Conservation (phyloP, 2,329 filamentous ascomycete species). For the Claviceps pazoutovae region DNA sequence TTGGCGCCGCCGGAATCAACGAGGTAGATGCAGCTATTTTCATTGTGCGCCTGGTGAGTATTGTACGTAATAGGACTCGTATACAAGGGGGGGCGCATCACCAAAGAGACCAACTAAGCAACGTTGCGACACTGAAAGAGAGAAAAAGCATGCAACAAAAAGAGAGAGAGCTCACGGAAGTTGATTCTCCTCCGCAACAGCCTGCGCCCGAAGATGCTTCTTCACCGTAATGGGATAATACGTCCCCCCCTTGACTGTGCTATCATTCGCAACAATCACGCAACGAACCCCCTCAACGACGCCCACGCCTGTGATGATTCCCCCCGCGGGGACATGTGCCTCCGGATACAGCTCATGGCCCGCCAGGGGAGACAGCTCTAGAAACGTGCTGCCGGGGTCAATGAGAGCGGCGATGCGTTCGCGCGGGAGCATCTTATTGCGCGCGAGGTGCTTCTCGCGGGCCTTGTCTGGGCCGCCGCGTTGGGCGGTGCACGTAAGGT, state of each 20-base stretch:
- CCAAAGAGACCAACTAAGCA: background rate
- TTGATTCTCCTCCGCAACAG: constrained; percentile 78
- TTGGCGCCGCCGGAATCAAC: constrained; percentile 95
- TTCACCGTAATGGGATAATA: constrained; percentile 97
- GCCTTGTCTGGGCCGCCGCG: constrained; percentile 71
- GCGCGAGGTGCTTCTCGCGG: constrained; percentile 69
- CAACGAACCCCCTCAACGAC: constrained; percentile 83
- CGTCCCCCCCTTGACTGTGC: constrained; percentile 91
- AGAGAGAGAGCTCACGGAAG: constrained; percentile 33
- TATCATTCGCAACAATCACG: constrained; percentile 90
- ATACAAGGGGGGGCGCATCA: background rate
- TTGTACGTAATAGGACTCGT: background rate
- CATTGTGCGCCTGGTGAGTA: too few species aligned
- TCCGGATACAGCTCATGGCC: constrained; percentile 75
- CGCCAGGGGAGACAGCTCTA: constrained; percentile 88
- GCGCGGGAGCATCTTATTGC: constrained; percentile 88
- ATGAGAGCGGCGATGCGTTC: constrained; percentile 79
- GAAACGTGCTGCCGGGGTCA: constrained; percentile 77
- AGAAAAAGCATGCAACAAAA: background rate
- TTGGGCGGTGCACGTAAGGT: constrained; percentile 57
- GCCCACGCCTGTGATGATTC: constrained; percentile 85
- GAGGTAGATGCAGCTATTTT: constrained; percentile 67
- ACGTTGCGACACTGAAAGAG: background rate
- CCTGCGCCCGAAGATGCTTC: constrained; percentile 88
- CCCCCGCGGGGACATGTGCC: constrained; percentile 76